These are phyloP conservation scores for Neonectria punicea DNA, from an alignment of 2,329 filamentous ascomycete genomes.

Conservation along the genomic window DNA sequence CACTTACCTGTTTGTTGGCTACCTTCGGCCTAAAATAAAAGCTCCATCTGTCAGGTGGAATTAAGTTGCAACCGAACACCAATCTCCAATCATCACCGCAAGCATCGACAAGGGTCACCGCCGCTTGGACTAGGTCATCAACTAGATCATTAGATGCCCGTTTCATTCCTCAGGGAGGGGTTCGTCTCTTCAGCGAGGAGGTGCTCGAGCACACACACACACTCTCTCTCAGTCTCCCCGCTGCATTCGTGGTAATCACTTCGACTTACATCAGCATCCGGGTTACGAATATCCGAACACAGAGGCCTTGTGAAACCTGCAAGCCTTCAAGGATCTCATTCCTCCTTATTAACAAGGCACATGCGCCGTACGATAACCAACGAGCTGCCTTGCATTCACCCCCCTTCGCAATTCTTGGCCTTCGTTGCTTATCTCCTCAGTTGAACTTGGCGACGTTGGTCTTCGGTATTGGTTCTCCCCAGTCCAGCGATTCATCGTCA, in stretches of 20 bases:
- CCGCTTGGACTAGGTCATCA: not conserved
- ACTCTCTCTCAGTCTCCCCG: too few species aligned
- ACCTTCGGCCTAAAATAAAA: not conserved
- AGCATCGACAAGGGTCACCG: not conserved
- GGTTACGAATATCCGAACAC: not conserved
- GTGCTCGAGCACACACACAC: not conserved
- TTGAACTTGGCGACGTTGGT: not conserved
- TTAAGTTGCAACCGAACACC: slow-evolving; percentile 6
- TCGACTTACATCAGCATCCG: not conserved
- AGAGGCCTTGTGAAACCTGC: not conserved
- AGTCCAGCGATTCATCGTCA: not conserved
- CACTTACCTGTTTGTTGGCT: not conserved
- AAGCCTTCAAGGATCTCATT: not conserved
- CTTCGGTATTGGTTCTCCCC: not conserved
- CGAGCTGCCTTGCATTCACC: not conserved
- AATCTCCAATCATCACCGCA: not conserved
- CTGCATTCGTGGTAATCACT: too few species aligned
- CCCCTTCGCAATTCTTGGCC: not conserved
- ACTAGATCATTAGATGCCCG: not conserved
- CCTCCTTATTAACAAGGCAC: not conserved
- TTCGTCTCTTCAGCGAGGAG: not conserved
- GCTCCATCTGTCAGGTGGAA: slow-evolving; percentile 4
- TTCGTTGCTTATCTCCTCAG: not conserved
- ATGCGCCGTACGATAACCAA: not conserved
- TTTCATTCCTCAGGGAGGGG: not conserved